These are phyloP conservation scores for Suhomyces kunorum DNA, from an alignment of 1,139 yeast species.

Conservation along the genomic window DNA sequence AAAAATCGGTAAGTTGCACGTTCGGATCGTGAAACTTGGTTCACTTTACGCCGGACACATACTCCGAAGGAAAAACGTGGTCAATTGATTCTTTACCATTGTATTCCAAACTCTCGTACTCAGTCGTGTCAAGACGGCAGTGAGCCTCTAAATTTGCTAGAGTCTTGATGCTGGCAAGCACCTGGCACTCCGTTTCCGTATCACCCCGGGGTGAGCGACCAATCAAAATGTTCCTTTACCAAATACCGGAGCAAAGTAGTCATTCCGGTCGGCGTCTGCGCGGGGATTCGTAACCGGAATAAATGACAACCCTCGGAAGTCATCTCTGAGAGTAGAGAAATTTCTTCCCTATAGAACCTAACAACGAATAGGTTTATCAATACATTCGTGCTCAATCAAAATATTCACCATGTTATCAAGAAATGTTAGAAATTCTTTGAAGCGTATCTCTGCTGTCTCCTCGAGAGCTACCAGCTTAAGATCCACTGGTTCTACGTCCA, in stretches of 20 bases:
- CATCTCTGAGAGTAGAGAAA: conserved; percentile 5
- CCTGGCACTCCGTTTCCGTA: conserved; percentile 10
- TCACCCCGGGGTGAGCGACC: conserved; percentile 13
- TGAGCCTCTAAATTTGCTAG: too few relatives aligned
- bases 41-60: too few relatives aligned
- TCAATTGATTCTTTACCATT: too few relatives aligned
- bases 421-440: conserved; percentile 18
- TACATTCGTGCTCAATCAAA: not conserved
- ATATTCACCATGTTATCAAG: conserved; percentile 20
- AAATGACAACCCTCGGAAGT: conserved; percentile 7
- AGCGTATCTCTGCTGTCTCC: conserved; percentile 17
- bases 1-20: too few relatives aligned
- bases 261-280: conserved; percentile 9
- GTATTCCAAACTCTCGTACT: too few relatives aligned
- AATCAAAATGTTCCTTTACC: conserved; percentile 10
- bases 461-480: conserved; percentile 12
- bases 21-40: too few relatives aligned
- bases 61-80: too few relatives aligned
- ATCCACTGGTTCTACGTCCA: conserved; percentile 5
- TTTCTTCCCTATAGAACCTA: conserved; percentile 5
- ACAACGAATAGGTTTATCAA: conserved; percentile 1
- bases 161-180: too few relatives aligned
- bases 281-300: conserved; percentile 9
- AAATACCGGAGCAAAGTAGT: conserved; percentile 10
- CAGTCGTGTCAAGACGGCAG: too few relatives aligned